A percentile compares a stretch with the other conserved stretches of the same genome.
Conservation (phyloP, 2,329 filamentous ascomycete genomes). For the Blastomyces parvus region DNA sequence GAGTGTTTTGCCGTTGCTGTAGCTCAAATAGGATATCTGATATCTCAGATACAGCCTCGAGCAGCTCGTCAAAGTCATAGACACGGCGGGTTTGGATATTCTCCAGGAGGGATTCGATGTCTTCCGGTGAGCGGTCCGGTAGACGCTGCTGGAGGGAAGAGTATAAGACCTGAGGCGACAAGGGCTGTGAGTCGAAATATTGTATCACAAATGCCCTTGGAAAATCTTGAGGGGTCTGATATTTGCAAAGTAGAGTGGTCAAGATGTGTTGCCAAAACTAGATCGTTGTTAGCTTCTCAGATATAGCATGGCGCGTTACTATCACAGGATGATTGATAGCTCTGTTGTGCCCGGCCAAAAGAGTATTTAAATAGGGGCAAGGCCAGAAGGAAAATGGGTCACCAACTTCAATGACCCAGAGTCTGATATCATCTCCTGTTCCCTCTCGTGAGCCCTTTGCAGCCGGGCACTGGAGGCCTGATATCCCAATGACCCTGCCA, state of each 20-base stretch:
- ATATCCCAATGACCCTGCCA: conserved; percentile 14
- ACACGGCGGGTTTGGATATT: conserved; percentile 14
- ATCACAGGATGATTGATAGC: neutral
- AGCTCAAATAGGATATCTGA: conserved; percentile 14
- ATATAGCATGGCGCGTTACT: neutral
- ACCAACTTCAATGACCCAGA: conserved; percentile 7
- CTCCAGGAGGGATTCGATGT: conserved; percentile 9
- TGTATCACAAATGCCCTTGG: conserved; percentile 15
- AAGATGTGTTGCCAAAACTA: conserved; percentile 7
- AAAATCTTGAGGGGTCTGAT: neutral
- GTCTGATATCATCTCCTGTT: conserved; percentile 5
- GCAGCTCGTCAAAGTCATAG: conserved; percentile 15
- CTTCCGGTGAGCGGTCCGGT: conserved; percentile 7
- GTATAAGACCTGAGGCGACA: conserved; percentile 7
- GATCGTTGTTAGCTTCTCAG: neutral
- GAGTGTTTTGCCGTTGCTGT: neutral
- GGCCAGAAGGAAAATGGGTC: neutral
- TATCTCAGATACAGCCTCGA: conserved; percentile 12
- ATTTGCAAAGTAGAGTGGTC: conserved; percentile 2
- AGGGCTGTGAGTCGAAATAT: conserved; percentile 10
- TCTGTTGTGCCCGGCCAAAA: neutral
- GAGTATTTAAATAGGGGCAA: neutral
- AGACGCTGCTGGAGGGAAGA: conserved; percentile 12
- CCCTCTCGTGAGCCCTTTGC: neutral
- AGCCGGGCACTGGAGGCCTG: conserved; percentile 6